Evolutionary conservation across 2,329 filamentous ascomycete species (phyloP), one percentile per base, ranked within the genome.

Genomic region (Colletotrichum viniferum): DNA sequence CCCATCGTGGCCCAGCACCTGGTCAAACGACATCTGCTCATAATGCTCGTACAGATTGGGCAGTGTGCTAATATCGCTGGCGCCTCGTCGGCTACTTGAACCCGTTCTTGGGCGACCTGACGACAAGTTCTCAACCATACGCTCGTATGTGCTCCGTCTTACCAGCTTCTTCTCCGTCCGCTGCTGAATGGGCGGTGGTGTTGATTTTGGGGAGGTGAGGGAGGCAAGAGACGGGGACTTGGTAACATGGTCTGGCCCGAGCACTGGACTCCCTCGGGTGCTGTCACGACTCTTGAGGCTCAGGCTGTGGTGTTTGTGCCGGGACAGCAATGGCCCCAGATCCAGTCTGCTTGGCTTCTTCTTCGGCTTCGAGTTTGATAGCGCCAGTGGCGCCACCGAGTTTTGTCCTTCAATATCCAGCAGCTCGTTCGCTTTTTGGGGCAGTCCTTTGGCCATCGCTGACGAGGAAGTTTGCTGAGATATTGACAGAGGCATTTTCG

Each of bases 401-500:
- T 30, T 60, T 14, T 77, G 77, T 76, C 84, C 84, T 65, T 88
- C 86, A 70, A 88, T 85, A 77, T 89, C 87, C 26, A 90, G 82
- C 62, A 89, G 79, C 55, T 83, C 82, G 68, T 84, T 85, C 1
- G 87, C 84, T 78, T 90, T 90, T 60, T 84, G 79, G 0, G 89
- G 88, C 7, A 88, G 80, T 5, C 89, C 89, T 78, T 89, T 91
- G 26, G 90, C 89, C 87, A 92, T 91, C 74, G 89, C 88, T 2
- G 90, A 90, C 58, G 86, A 88, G 1, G 90, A 91, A 0, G 90
- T 91, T 79, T 92, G 90, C 78, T 91, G 90, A 1, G 90, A 90
- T 75, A 91, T 87, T n/a, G 88, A 85, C 7, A 91, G 84, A 13
- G 90, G 89, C 63, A 89, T 85, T 78, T 90, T 90, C 7, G 87